Evolutionary conservation across 2,329 filamentous ascomycete genomes (phyloP).

Genomic region (Fusarium abutilonis): DNA sequence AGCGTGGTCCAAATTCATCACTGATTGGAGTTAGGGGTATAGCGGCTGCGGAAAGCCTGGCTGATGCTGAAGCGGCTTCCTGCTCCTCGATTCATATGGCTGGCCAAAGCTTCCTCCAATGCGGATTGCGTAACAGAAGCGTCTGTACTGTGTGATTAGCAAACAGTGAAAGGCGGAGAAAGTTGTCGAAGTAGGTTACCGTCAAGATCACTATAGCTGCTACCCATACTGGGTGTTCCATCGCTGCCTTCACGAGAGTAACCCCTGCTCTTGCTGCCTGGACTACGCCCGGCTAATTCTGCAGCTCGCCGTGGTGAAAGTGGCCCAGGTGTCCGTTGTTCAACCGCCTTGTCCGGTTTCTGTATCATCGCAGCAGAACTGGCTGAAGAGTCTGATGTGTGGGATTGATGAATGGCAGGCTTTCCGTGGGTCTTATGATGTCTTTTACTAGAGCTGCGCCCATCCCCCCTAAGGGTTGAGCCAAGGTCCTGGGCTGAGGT

Average conservation of each 20-base stretch:
- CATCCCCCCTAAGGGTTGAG: constrained; percentile 63
- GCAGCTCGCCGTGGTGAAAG: constrained; percentile 68
- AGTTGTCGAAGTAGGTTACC: constrained; percentile 56
- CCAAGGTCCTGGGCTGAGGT: constrained; percentile 58
- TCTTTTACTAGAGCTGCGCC: constrained; percentile 48
- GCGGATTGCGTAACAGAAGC: constrained; percentile 83
- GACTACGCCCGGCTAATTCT: constrained; percentile 66
- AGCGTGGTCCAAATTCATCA: constrained; percentile 20
- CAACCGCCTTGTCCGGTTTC: constrained; percentile 46
- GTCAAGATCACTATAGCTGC: constrained; percentile 87
- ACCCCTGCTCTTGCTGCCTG: constrained; percentile 60
- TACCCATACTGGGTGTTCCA: constrained; percentile 82
- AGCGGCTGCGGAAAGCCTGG: constrained; percentile 71
- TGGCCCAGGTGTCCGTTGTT: constrained; percentile 54
- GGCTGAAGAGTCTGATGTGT: constrained; percentile 71
- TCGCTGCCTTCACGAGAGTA: constrained; percentile 72
- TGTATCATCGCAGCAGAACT: constrained; percentile 59
- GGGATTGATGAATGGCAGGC: constrained; percentile 57
- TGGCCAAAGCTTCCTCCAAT: constrained; percentile 79
- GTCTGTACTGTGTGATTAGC: constrained; percentile 58
- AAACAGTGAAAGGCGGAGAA: constrained; percentile 2
- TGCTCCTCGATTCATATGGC: constrained; percentile 52
- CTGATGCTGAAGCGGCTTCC: constrained; percentile 71
- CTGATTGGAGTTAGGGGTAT: constrained; percentile 54
- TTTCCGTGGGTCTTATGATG: constrained; percentile 46